These are phyloP conservation scores for Colletotrichum sp. DNA, from an alignment of 2,329 filamentous ascomycete genomes.

Conservation along the genomic window DNA sequence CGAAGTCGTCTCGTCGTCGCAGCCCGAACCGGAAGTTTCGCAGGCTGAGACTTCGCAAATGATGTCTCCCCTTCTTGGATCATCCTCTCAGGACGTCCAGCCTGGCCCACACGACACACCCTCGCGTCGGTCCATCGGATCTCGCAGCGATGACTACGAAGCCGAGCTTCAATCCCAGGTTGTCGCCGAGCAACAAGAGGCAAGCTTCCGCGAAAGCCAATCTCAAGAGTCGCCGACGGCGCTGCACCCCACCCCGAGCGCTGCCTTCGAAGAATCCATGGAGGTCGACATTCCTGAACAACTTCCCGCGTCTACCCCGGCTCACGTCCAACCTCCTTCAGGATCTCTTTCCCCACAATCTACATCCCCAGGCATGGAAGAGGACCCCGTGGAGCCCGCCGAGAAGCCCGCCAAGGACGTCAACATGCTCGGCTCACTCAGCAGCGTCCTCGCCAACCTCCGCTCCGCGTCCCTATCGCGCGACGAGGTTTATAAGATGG, in stretches of 20 bases:
- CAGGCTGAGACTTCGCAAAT: not conserved
- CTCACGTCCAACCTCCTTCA: not conserved
- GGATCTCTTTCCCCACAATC: not conserved
- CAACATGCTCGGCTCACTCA: slow-evolving; percentile 58
- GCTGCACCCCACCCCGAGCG: not conserved
- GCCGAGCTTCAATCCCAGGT: slow-evolving; percentile 47
- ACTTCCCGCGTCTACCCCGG: not conserved
- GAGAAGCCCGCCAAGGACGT: slow-evolving; percentile 40
- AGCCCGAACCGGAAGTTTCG: not conserved
- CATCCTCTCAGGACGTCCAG: not conserved
- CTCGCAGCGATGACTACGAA: slow-evolving; percentile 34
- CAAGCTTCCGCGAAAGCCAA: slow-evolving; percentile 33
- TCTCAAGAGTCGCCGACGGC: slow-evolving; percentile 24
- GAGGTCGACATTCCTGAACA: not conserved
- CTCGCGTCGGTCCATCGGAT: not conserved
- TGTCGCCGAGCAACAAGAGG: slow-evolving; percentile 43
- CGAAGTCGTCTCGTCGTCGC: not conserved
- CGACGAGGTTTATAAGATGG: slow-evolving; percentile 71
- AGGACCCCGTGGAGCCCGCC: slow-evolving; percentile 1
- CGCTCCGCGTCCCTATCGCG: slow-evolving; percentile 64
- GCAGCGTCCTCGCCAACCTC: slow-evolving; percentile 63
- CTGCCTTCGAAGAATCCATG: slow-evolving; percentile 26
- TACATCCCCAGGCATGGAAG: not conserved
- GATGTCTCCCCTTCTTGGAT: not conserved
- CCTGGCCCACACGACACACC: not conserved